phyloP scores from a whole-genome alignment of 208 protist species.

The Borovskyia barvae region DNA sequence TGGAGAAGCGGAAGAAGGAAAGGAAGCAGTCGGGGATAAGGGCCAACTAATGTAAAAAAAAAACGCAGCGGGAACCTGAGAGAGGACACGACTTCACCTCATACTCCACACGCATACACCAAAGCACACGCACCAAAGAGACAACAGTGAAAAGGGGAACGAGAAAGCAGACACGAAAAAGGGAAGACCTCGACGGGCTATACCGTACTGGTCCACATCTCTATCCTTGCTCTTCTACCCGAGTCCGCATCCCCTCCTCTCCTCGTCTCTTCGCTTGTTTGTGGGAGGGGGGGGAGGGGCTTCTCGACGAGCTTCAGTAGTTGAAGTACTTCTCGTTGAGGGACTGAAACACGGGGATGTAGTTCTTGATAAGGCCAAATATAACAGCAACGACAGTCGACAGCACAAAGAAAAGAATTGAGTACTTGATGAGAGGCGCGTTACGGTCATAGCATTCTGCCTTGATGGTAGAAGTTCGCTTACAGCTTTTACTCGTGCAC shows the following conservation, averaged over 20 bases:
- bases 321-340: slow-evolving; percentile 77
- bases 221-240: too few relatives aligned
- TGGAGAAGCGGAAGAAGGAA: too few relatives aligned
- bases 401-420: slow-evolving; percentile 64
- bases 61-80: too few relatives aligned
- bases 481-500: slow-evolving; percentile 48
- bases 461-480: slow-evolving; percentile 69
- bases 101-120: slow-evolving; percentile 6
- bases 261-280: too few relatives aligned
- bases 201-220: too few relatives aligned
- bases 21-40: too few relatives aligned
- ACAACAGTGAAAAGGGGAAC: background rate
- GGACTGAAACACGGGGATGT: slow-evolving; percentile 70
- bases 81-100: too few relatives aligned
- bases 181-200: too few relatives aligned
- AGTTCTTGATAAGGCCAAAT: slow-evolving; percentile 75
- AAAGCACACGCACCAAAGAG: background rate
- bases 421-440: slow-evolving; percentile 64
- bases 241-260: too few relatives aligned
- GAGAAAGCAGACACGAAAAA: background rate
- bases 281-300: background rate
- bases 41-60: too few relatives aligned
- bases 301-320: slow-evolving; percentile 30
- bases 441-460: slow-evolving; percentile 77
- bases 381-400: slow-evolving; percentile 49